phyloP scores from a whole-genome alignment of 768 basidiomycete species.

The Pulveroboletus frians region DNA sequence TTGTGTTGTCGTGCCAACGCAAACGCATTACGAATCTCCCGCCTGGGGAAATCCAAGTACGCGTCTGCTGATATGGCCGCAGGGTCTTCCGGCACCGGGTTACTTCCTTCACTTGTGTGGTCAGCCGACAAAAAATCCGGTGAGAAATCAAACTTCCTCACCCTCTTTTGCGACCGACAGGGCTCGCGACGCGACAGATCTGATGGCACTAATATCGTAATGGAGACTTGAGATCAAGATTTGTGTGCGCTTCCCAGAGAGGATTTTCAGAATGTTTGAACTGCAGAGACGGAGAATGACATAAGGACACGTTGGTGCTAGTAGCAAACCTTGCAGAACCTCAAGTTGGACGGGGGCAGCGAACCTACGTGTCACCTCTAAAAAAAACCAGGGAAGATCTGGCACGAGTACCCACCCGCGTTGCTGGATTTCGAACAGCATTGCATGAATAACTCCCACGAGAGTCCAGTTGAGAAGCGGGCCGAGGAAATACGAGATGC shows the following conservation, averaged over 20 bases:
- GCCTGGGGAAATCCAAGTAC: conserved; percentile 52
- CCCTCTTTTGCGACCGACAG: conserved; percentile 36
- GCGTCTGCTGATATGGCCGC: conserved; percentile 26
- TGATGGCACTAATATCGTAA: conserved; percentile 37
- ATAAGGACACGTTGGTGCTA: conserved; percentile 59
- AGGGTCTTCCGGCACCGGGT: conserved; percentile 15
- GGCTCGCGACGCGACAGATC: conserved; percentile 36
- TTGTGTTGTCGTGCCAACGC: conserved; percentile 55
- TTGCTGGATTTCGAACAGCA: conserved; percentile 56
- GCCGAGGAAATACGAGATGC: conserved; percentile 71
- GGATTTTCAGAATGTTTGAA: conserved; percentile 44
- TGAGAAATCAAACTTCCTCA: conserved; percentile 18
- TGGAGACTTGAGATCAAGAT: conserved; percentile 26
- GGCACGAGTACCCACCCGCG: conserved; percentile 39
- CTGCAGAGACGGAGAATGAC: conserved; percentile 64
- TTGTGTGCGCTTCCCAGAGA: conserved; percentile 37
- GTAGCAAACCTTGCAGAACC: conserved; percentile 60
- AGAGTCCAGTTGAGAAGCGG: conserved; percentile 77
- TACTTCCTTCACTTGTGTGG: conserved; percentile 10
- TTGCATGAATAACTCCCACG: conserved; percentile 61
- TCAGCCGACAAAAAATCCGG: not conserved
- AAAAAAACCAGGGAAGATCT: not conserved
- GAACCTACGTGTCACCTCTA: conserved; percentile 34
- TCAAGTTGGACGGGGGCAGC: conserved; percentile 49
- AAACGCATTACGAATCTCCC: conserved; percentile 54